Percentiles rank a stretch among this genome's conserved stretches.
These are phyloP conservation scores for Collybia nuda DNA, from an alignment of 768 basidiomycete species.

Conservation along the genomic window DNA sequence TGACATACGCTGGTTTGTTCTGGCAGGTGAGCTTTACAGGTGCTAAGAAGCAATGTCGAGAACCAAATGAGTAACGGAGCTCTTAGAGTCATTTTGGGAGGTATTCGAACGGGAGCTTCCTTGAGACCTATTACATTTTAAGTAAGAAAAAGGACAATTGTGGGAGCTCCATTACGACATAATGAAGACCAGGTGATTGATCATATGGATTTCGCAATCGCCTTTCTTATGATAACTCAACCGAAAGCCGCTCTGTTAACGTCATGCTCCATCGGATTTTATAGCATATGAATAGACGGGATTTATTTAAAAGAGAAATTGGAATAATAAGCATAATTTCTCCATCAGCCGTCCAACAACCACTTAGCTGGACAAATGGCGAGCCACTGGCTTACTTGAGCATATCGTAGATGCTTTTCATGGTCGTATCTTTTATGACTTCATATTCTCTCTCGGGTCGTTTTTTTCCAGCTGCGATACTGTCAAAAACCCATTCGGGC, in stretches of 20 bases:
- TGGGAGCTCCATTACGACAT: too few relatives aligned
- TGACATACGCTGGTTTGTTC: too few relatives aligned
- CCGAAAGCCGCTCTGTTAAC: slow-evolving; percentile 4
- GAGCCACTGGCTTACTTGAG: slow-evolving; percentile 1
- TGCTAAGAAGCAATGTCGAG: too few relatives aligned
- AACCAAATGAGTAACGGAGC: too few relatives aligned
- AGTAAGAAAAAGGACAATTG: too few relatives aligned
- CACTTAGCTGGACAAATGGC: too few relatives aligned
- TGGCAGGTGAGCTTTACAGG: too few relatives aligned
- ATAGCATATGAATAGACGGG: not conserved
- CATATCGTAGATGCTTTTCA: slow-evolving; percentile 39
- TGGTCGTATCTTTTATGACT: slow-evolving; percentile 39
- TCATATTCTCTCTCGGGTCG: slow-evolving; percentile 61
- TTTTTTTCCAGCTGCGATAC: slow-evolving; percentile 58
- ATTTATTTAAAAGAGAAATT: slow-evolving; percentile 1
- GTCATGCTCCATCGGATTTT: not conserved
- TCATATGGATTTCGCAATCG: too few relatives aligned
- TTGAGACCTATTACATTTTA: too few relatives aligned
- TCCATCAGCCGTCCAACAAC: not conserved
- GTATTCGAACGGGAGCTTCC: too few relatives aligned
- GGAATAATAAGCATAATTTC: not conserved
- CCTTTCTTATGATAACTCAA: not conserved
- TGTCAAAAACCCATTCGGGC: slow-evolving; percentile 76
- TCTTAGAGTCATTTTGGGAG: too few relatives aligned
- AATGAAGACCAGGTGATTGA: not conserved